phyloP scores from a whole-genome alignment of 2,329 filamentous ascomycete species.

The Neonectria sp. region DNA sequence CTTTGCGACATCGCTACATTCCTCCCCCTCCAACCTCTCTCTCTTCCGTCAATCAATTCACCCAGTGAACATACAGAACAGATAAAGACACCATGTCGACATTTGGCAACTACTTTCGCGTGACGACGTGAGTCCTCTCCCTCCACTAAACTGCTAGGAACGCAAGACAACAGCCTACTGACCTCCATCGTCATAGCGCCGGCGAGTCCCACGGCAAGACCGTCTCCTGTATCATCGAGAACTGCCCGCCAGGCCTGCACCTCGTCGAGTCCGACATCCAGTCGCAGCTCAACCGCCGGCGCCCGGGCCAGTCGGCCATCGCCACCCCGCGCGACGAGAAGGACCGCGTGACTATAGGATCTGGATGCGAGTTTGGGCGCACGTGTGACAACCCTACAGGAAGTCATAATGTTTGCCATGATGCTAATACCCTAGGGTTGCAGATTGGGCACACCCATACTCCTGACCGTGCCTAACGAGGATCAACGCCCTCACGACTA shows the following conservation, averaged over 20 bases:
- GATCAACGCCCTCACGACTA: slow-evolving; percentile 95
- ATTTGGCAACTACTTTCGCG: slow-evolving; percentile 73
- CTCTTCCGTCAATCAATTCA: slow-evolving; percentile 25
- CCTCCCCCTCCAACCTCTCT: slow-evolving; percentile 24
- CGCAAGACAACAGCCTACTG: slow-evolving; percentile 26
- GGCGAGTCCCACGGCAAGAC: slow-evolving; percentile 17
- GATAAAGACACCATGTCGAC: slow-evolving; percentile 77
- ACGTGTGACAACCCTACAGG: slow-evolving; percentile 62
- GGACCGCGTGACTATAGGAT: slow-evolving; percentile 91
- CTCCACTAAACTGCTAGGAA: slow-evolving; percentile 30
- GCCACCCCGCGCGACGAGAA: slow-evolving; percentile 89
- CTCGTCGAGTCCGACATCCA: slow-evolving; percentile 18
- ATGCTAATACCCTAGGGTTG: slow-evolving; percentile 37
- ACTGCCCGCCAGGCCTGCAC: slow-evolving; percentile 75
- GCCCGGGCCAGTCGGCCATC: slow-evolving; percentile 28
- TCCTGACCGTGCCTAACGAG: slow-evolving; percentile 88
- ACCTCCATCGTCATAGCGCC: slow-evolving; percentile 27
- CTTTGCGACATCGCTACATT: slow-evolving; percentile 27
- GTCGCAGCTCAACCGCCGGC: slow-evolving; percentile 18
- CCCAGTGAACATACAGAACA: slow-evolving; percentile 31
- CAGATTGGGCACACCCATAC: slow-evolving; percentile 85
- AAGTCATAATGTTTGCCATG: slow-evolving; percentile 39
- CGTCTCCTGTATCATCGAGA: slow-evolving; percentile 51
- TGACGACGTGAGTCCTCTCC: slow-evolving; percentile 75
- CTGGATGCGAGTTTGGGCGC: slow-evolving; percentile 89